A percentile compares a stretch with the other conserved stretches of the same genome.
Conservation (phyloP, 495 filamentous ascomycete species). For the Aspergillus avenaceus region DNA sequence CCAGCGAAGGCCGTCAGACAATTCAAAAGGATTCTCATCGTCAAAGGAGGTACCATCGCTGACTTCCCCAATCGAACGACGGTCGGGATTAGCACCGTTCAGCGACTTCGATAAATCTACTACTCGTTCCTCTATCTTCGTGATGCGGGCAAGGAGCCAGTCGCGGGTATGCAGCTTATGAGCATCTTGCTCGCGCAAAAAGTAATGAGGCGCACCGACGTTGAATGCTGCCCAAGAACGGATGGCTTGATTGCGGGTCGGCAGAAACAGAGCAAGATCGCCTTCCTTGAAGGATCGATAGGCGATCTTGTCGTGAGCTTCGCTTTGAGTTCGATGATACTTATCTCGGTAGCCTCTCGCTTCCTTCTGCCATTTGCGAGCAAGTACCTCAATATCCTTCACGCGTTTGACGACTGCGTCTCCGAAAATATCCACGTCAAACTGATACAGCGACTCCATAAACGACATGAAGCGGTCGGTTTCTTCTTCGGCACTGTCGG, state of each 20-base stretch:
- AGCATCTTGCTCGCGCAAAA: conserved; percentile 85
- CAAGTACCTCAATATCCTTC: conserved; percentile 84
- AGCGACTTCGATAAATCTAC: conserved; percentile 84
- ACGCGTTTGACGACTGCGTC: conserved; percentile 80
- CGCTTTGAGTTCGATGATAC: conserved; percentile 74
- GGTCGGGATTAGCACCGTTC: conserved; percentile 51
- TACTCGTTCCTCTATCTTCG: conserved; percentile 85
- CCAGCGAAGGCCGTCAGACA: conserved; percentile 94
- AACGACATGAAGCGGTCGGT: conserved; percentile 66
- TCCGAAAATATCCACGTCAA: conserved; percentile 77
- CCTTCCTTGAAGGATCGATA: conserved; percentile 94
- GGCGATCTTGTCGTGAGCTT: conserved; percentile 95
- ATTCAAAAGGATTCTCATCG: conserved; percentile 95
- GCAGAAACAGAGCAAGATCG: conserved; percentile 91
- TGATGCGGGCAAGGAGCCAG: conserved; percentile 92
- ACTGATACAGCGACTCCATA: conserved; percentile 62
- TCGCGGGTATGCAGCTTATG: conserved; percentile 80
- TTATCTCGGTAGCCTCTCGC: conserved; percentile 83
- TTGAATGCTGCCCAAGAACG: conserved; percentile 99
- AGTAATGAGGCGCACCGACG: conserved; percentile 92
- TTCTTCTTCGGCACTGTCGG: conserved; percentile 60
- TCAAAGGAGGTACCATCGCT: conserved; percentile 63
- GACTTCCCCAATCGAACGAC: conserved; percentile 46
- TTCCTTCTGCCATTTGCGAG: conserved; percentile 87
- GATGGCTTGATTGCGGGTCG: conserved; percentile 87